Evolutionary conservation across 2,329 filamentous ascomycete genomes (phyloP), one percentile per base, ranked within the genome.

Genomic region (Penicillium paneum): DNA sequence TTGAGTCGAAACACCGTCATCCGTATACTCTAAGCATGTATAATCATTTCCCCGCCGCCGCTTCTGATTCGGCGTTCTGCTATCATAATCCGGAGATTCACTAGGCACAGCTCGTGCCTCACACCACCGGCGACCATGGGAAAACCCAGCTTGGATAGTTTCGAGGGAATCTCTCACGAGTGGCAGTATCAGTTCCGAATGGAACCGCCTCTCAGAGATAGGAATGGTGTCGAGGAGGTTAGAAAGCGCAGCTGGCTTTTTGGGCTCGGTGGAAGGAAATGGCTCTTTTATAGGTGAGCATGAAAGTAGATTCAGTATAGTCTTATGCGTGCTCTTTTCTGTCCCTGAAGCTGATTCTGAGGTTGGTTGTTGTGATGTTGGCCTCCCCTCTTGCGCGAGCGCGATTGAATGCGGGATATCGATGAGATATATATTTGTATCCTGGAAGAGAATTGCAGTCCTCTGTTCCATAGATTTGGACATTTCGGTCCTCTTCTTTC

Each of bases 341-440:
- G 38, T 28, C 36, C 11, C 28, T 13, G 32, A 8, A 8, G 19
- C 34, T n/a, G 28, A 41, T 26, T 38, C 29, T 35, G 45, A 35
- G 13, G 35, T 17, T 49, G 41, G 10, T 38, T 41, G 48, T 35
- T 50, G 34, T n/a, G 34, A 19, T 45, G 48, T 31, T n/a, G 38
- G 19, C 38, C 58, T 66, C 19, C 70, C 71, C 68, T 86, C 71
- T 67, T 86, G 84, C 6, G 80, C 82, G 7, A 73, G 62, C 17
- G 76, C 73, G 52, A 87, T 84, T 1, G 84, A 86, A 5, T 65
- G 67, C 2, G 84, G 83, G 10, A 85, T 79, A 62, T 87, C 84
- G 29, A 87, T 62, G 19, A 87, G 67, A 15, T 78, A 78, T 31
- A 81, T 63, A 5, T 76, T 77, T 8, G 68, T 55, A 4, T 72